Evolutionary conservation across 495 filamentous ascomycete species (phyloP), one percentile per base, ranked within the genome.

Genomic region (Aspergillus mulundensis): DNA sequence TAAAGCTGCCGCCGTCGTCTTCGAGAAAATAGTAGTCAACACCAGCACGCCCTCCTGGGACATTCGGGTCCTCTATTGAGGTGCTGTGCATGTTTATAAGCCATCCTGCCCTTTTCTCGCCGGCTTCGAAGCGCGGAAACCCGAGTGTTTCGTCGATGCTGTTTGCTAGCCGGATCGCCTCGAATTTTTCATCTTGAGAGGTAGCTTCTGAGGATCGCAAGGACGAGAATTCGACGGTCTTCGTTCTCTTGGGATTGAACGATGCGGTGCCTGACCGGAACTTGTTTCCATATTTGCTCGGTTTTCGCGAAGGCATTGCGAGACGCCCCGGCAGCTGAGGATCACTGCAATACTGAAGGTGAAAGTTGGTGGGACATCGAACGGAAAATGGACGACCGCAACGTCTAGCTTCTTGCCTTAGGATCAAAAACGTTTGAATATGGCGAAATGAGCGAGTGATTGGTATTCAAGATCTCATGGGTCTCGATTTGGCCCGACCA

Each of bases 1-100:
- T 97, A 80, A 97, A 99, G 21, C 89, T 96, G 20, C 82, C 82
- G 11, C 93, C 92, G 64, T 92, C 89, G 52, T 97, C 90, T 65
- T 94, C 91, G 46, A 99, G 84, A 72, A 99, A 97, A 72, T 96
- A 99, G 72, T 87, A 97, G 71, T 99, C 95, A 51, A 99, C 86
- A 7, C 87, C 94, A 2, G 94, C 90, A 58, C 91, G 82, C 44
- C 93, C 92, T 52, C 87, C 86, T 11, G 85, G 84, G 5, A 89
- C 76, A 56, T 90, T 90, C 19, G 90, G 79, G 70, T 97, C 93
- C 66, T 95, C 87, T 34, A 97, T 77, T 18, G 82, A 84, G 0
- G 94, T 97, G 39, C 89, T 84, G 66, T 96, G 90, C 78, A 97
- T 89, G 65, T 97, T 97, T 52, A 90, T 89, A 16, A 99, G 81